Conservation (phyloP, 2,329 filamentous ascomycete genomes). For the Onygenales sp. region DNA sequence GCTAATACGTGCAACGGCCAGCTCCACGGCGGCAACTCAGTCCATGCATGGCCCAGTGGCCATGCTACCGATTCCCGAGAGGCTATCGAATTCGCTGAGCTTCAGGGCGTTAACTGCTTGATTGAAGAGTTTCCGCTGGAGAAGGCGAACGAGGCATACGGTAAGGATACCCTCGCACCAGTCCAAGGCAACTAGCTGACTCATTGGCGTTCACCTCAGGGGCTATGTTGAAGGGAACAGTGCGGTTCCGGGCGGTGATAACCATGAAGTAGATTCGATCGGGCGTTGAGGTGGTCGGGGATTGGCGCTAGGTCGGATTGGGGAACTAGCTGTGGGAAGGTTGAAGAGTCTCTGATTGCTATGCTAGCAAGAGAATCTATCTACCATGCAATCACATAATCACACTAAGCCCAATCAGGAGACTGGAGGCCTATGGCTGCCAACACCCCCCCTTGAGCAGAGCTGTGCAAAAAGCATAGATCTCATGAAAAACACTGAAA, state of each 20-base stretch:
- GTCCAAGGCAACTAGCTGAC: background rate
- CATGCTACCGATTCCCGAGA: slow-evolving; percentile 45
- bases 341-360: too few species aligned
- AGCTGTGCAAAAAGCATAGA: too few species aligned
- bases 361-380: too few species aligned
- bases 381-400: too few species aligned
- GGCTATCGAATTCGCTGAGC: slow-evolving; percentile 40
- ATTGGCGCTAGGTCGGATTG: too few species aligned
- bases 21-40: slow-evolving; percentile 37
- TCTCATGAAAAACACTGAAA: too few species aligned
- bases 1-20: background rate
- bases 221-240: slow-evolving; percentile 8
- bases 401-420: too few species aligned
- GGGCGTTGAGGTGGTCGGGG: too few species aligned
- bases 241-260: slow-evolving; percentile 9
- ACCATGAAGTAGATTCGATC: slow-evolving; percentile 4
- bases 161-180: slow-evolving; percentile 18
- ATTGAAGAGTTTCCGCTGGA: slow-evolving; percentile 45
- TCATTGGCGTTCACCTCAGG: slow-evolving; percentile 1
- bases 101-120: slow-evolving; percentile 42
- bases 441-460: too few species aligned
- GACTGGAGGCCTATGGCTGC: too few species aligned
- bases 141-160: slow-evolving; percentile 40
- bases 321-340: too few species aligned
- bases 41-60: slow-evolving; percentile 45